phyloP scores from a whole-genome alignment of 2,329 filamentous ascomycete species.

The Xylariales sp. region DNA sequence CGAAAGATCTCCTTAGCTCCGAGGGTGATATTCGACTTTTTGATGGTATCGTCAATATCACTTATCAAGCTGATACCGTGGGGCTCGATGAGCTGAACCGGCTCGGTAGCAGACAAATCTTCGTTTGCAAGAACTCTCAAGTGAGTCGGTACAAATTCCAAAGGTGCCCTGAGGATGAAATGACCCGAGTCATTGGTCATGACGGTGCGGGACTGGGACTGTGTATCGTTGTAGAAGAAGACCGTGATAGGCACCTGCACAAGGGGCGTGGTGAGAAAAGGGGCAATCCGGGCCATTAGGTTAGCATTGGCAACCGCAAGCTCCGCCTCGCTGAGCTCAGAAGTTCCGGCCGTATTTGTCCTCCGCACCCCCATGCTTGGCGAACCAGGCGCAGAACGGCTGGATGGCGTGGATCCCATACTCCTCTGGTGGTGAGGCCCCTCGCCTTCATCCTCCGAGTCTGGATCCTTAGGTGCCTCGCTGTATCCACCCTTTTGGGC shows the following conservation, averaged over 20 bases:
- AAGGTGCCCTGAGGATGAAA: conserved; percentile 72
- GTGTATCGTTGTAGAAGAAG: conserved; percentile 87
- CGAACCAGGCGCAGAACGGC: conserved; percentile 34
- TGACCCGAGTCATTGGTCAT: conserved; percentile 86
- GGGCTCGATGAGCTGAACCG: conserved; percentile 72
- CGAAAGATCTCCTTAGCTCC: conserved; percentile 93
- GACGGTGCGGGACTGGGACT: conserved; percentile 80
- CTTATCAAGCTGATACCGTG: conserved; percentile 88
- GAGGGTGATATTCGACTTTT: conserved; percentile 83
- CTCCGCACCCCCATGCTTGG: conserved; percentile 36
- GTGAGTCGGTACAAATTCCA: conserved; percentile 89
- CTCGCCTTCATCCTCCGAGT: conserved; percentile 31
- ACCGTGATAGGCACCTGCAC: conserved; percentile 76
- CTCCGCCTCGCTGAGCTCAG: conserved; percentile 71
- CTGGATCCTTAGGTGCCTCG: conserved; percentile 51
- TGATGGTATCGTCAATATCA: conserved; percentile 97
- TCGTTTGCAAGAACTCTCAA: conserved; percentile 85
- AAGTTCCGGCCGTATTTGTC: conserved; percentile 21
- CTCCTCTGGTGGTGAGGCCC: conserved; percentile 6
- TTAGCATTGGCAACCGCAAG: conserved; percentile 77
- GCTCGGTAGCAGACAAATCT: conserved; percentile 73
- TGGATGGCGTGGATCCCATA: conserved; percentile 10
- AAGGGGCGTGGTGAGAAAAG: conserved; percentile 84
- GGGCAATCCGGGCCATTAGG: conserved; percentile 79
- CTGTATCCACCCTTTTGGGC: conserved; percentile 72